phyloP scores from a whole-genome alignment of 345 rosid genomes.

The Hibiscus mutabilis region DNA sequence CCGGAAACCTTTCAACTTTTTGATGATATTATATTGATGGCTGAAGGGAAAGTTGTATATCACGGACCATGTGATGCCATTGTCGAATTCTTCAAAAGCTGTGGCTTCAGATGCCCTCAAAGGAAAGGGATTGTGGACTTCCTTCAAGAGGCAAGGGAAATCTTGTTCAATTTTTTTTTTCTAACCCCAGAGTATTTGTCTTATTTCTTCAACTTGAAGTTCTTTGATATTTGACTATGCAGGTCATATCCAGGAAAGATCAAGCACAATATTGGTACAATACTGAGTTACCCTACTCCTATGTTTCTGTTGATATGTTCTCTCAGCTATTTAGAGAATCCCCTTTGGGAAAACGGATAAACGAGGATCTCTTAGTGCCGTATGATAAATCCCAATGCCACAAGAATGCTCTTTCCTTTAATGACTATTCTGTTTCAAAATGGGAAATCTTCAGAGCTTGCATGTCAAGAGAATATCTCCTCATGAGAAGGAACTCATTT shows the following conservation, averaged over 20 bases:
- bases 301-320: conserved; percentile 35
- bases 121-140: conserved; percentile 63
- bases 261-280: conserved; percentile 51
- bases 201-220: background rate
- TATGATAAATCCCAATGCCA: conserved; percentile 32
- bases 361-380: conserved; percentile 28
- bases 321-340: conserved; percentile 31
- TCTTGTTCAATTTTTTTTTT: background rate
- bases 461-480: conserved; percentile 48
- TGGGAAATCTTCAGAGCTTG: conserved; percentile 58
- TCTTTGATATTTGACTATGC: background rate
- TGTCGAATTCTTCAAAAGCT: conserved; percentile 43
- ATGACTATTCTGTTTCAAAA: conserved; percentile 33
- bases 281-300: conserved; percentile 25
- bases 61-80: conserved; percentile 41
- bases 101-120: conserved; percentile 56
- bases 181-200: background rate
- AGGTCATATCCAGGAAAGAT: conserved; percentile 65
- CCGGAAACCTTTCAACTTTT: conserved; percentile 58
- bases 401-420: conserved; percentile 34
- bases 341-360: conserved; percentile 26
- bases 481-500: conserved; percentile 56
- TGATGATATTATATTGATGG: conserved; percentile 53
- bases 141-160: conserved; percentile 45
- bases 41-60: conserved; percentile 53